Base-by-base conservation (phyloP, 1,284 basidiomycete species). In the Moesziomyces antarcticus region DNA sequence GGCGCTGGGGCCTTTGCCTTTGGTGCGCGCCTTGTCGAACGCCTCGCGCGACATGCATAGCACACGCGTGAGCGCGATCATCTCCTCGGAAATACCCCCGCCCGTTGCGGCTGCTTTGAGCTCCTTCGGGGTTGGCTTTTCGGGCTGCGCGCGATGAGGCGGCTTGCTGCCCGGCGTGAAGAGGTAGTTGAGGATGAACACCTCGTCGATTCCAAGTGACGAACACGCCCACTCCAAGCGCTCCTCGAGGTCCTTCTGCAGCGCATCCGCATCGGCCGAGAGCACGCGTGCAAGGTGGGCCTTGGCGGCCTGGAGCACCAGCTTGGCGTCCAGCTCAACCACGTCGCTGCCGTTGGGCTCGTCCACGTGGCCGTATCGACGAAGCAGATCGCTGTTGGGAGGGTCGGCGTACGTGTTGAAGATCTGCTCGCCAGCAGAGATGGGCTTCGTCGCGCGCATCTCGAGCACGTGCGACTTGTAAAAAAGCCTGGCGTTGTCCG, bases 281-380 rank as follows among this genome's bases (percentile, higher is more conserved):
- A 70, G 43, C 0, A 70, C 21, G 3, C 43, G 16, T 0, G 64
- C 50, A 11, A 73, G 57, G 16, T 50, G 56, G 0, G 46, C 41
- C 24, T 37, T 22, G 0, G 76, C 68, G 10, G 77, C 79, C 5
- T 88, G 85, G 6, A 95, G 88, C 4, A 93, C 86, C n/a, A 91
- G 83, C 84, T 93, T 91, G 10, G 93, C 93, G 20, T 89, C 88
- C 25, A 99, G 85, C 81, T 97, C 94, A 16, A 92, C 92, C 14
- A 94, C 87, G 76, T 98, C 96, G 33, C 89, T 90, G 1, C 92
- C 92, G 83, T 97, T 98, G 1, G 92, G 90, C 43, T 91, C 84
- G 85, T 99, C 97, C 50, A 97, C 91, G 81, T 98, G 92, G 0
- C 96, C 96, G 81, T 97, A 99, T 51, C 93, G 89, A 50, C 97